These are phyloP conservation scores for Tricholoma matsutake DNA, from an alignment of 768 basidiomycete species.

Conservation along the genomic window DNA sequence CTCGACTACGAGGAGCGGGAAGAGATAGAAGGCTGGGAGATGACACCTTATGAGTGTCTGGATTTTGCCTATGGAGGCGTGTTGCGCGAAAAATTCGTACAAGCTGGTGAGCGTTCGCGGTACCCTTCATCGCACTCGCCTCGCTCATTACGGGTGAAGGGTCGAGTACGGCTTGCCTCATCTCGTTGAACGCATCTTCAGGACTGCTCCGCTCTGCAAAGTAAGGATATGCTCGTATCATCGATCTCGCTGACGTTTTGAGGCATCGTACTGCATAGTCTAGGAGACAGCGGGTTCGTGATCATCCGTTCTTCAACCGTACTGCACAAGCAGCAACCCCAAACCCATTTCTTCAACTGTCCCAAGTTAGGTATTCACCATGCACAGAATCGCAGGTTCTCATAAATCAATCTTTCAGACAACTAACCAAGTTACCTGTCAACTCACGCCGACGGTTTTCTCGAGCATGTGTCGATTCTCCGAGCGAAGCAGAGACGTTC, in stretches of 20 bases:
- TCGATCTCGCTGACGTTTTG: neutral
- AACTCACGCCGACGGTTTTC: conserved; percentile 39
- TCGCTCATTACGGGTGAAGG: conserved; percentile 41
- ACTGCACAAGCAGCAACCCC: conserved; percentile 47
- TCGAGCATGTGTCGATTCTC: conserved; percentile 52
- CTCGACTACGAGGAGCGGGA: conserved; percentile 68
- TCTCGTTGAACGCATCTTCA: conserved; percentile 71
- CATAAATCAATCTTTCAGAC: conserved; percentile 32
- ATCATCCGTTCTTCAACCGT: conserved; percentile 68
- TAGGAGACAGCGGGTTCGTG: conserved; percentile 78
- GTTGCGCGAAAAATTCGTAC: conserved; percentile 59
- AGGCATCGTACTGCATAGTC: conserved; percentile 33
- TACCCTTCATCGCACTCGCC: conserved; percentile 7
- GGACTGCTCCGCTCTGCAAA: conserved; percentile 76
- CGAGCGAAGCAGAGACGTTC: conserved; percentile 44
- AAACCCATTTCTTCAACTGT: conserved; percentile 57
- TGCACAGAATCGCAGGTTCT: conserved; percentile 14
- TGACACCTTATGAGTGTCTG: conserved; percentile 68
- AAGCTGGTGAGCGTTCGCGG: conserved; percentile 53
- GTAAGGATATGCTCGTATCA: conserved; percentile 38
- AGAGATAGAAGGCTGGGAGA: conserved; percentile 72
- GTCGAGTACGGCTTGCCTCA: conserved; percentile 79
- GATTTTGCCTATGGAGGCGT: conserved; percentile 72
- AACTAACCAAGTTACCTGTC: conserved; percentile 52
- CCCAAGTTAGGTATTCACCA: conserved; percentile 38